Base-by-base conservation (phyloP, 2,329 filamentous ascomycete genomes). In the Botryosphaeria dothidea region DNA sequence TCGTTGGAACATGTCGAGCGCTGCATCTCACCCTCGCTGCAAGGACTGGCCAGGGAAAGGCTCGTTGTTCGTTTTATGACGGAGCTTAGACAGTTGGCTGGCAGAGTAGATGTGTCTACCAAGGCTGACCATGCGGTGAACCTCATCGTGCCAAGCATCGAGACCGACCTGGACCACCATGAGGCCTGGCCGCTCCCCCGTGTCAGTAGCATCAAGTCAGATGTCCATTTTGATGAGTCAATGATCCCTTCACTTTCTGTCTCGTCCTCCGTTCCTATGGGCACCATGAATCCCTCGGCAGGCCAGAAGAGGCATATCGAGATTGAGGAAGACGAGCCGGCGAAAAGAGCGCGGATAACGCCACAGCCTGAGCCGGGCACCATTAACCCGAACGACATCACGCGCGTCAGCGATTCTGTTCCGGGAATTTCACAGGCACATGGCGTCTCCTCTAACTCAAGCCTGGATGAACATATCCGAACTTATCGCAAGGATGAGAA, bases 1-100 rank as follows among this genome's bases (percentile, higher is more conserved):
- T 75, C 79, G 0, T 69, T 81, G 3, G 78, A 81, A 63, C 81
- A 83, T 67, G 76, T 82, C 56, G 76, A 81, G 62, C 73, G 73
- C 9, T 81, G 77, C 57, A 65, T 82, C 4, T n/a, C 52, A 34
- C 25, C 54, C 9, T 45, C 45, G 13, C n/a, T 61, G 23, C 27
- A 51, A 41, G 62, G 52, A 8, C 9, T 68, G 67, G 5, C n/a
- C 68, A 11, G 64, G 65, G 19, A 79, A 19, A 74, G 76, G 36
- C 74, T 78, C 3, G 72, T 80, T 2, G 57, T 82, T 1, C 75
- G 73, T 19, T 75, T 74, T n/a, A 68, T 78, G 13, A 69, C 72
- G 2, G 72, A 78, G 52, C 68, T 78, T 9, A 69, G 70, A 8
- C 72, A 45, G 66, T 75, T 73, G 68, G 79, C 67, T 67, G 76